phyloP scores from a whole-genome alignment of 768 basidiomycete species.

The Rhizopogon rudus region DNA sequence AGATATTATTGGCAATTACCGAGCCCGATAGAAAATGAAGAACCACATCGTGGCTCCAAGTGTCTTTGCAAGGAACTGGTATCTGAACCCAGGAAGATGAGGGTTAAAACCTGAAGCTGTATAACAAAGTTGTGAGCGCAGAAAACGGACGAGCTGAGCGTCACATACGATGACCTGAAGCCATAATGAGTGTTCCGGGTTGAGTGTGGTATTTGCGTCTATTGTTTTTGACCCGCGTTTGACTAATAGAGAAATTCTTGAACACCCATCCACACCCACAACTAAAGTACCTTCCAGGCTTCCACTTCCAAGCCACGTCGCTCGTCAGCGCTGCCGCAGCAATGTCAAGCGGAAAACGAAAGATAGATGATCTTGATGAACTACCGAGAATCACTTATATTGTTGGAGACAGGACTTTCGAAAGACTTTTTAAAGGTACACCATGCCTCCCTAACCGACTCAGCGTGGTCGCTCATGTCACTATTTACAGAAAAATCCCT shows the following conservation, averaged over 20 bases:
- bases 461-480: slow-evolving; percentile 1
- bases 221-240: slow-evolving; percentile 8
- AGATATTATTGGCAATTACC: slow-evolving; percentile 47
- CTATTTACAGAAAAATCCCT: slow-evolving; percentile 51
- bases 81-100: slow-evolving; percentile 73
- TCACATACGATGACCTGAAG: slow-evolving; percentile 25
- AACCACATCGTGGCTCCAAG: slow-evolving; percentile 97
- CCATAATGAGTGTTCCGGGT: slow-evolving; percentile 26
- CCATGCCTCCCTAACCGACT: slow-evolving; percentile 7
- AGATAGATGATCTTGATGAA: slow-evolving; percentile 17
- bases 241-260: background rate
- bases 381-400: slow-evolving; percentile 34
- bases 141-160: background rate
- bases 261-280: background rate
- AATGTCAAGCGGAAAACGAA: slow-evolving; percentile 19
- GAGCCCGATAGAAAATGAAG: slow-evolving; percentile 94
- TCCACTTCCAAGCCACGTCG: background rate
- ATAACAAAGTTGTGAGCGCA: slow-evolving; percentile 1
- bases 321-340: slow-evolving; percentile 8
- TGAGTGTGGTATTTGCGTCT: slow-evolving; percentile 17
- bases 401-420: slow-evolving; percentile 30
- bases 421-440: slow-evolving; percentile 40
- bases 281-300: too few relatives aligned
- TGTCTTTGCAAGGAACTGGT: slow-evolving; percentile 77
- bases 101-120: slow-evolving; percentile 81